These are phyloP conservation scores for Hermanozyma aechmeae DNA, from an alignment of 805 yeast species.

Conservation along the genomic window DNA sequence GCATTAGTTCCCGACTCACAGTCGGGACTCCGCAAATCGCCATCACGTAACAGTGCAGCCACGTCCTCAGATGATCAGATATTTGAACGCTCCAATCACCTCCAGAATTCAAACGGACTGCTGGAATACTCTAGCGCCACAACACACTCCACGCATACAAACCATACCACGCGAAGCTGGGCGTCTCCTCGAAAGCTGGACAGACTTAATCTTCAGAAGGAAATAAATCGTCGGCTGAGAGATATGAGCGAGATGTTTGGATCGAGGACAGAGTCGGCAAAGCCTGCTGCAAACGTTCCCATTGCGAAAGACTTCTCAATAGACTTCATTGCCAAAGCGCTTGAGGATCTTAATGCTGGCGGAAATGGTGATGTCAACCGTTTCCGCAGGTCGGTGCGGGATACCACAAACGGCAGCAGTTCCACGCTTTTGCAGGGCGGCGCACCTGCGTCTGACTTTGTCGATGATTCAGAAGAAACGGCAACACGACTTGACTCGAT, in stretches of 20 bases:
- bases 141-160: conserved; percentile 16
- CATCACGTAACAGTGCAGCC: conserved; percentile 7
- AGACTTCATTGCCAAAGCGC: conserved; percentile 36
- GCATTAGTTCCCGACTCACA: too few relatives aligned
- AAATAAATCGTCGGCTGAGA: conserved; percentile 21
- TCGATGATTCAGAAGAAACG: conserved; percentile 26
- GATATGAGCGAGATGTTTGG: conserved; percentile 6
- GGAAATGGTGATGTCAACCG: conserved; percentile 35
- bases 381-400: conserved; percentile 29
- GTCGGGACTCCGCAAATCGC: conserved; percentile 8
- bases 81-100: conserved; percentile 8
- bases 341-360: conserved; percentile 35
- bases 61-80: conserved; percentile 7
- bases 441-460: conserved; percentile 18
- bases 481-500: conserved; percentile 30
- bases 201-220: conserved; percentile 26
- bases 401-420: conserved; percentile 2
- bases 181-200: conserved; percentile 32
- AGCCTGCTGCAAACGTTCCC: conserved; percentile 15
- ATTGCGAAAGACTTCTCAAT: conserved; percentile 34
- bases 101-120: conserved; percentile 3
- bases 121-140: conserved; percentile 32
- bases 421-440: background rate
- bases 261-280: conserved; percentile 22
- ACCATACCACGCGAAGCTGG: conserved; percentile 27